Evolutionary conservation across 306 rosid genomes (phyloP).

Genomic region (Rubus parviflorus): DNA sequence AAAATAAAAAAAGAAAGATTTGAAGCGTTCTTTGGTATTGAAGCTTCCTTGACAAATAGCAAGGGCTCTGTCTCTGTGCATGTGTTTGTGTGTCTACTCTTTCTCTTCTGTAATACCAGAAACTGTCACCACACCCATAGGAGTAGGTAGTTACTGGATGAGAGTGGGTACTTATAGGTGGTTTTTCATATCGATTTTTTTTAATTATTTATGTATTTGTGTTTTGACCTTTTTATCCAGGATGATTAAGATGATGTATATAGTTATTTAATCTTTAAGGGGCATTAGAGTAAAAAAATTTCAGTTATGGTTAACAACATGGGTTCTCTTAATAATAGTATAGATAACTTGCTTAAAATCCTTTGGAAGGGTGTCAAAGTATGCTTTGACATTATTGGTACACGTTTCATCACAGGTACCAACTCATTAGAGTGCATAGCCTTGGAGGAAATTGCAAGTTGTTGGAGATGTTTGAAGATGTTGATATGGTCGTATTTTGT

Average conservation of each 20-base stretch:
- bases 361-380: background rate
- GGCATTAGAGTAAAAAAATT: no score
- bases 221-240: no score
- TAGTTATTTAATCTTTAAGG: no score
- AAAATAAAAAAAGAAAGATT: background rate
- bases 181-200: no score
- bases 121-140: no score
- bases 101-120: background rate
- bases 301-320: no score
- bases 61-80: background rate
- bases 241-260: no score
- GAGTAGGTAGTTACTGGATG: no score
- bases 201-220: no score
- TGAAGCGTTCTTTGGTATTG: background rate
- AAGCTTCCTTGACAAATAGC: background rate
- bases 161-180: no score
- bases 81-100: background rate
- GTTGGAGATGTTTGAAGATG: constrained; percentile 72
- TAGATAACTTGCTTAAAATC: background rate
- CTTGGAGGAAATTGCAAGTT: constrained; percentile 69
- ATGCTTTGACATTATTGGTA: background rate
- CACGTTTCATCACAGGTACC: constrained; percentile 41
- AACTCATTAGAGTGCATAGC: constrained; percentile 64
- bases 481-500: constrained; percentile 49
- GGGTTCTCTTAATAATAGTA: no score